A percentile compares a stretch with the other conserved stretches of the same genome.
These are phyloP conservation scores for Ploettnerulaceae sp. DNA, from an alignment of 2,329 filamentous ascomycete species.

Conservation along the genomic window DNA sequence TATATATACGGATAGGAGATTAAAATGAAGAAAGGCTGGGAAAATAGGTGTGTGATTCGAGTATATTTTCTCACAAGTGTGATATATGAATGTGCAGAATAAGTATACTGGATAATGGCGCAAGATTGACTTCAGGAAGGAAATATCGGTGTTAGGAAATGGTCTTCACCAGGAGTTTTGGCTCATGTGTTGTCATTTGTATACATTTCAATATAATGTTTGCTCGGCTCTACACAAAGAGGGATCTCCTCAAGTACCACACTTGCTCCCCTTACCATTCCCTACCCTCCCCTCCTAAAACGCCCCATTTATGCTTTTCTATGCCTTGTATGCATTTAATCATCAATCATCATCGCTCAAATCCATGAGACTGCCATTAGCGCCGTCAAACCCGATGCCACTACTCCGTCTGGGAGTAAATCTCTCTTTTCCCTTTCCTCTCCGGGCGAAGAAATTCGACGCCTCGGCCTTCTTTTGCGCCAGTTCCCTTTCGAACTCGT, in stretches of 20 bases:
- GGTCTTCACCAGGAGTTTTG: neutral
- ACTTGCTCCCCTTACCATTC: neutral
- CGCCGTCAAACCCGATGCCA: constrained; percentile 34
- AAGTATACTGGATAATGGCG: too few relatives aligned
- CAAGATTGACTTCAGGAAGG: too few relatives aligned
- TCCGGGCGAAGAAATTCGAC: constrained; percentile 30
- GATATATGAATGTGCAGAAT: too few relatives aligned
- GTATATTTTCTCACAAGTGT: too few relatives aligned
- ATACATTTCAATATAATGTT: constrained; percentile 1
- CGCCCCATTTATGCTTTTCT: neutral
- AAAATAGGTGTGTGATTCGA: too few relatives aligned
- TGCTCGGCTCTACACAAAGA: too few relatives aligned
- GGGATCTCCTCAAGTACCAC: too few relatives aligned
- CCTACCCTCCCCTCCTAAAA: neutral
- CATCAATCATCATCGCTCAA: constrained; percentile 49
- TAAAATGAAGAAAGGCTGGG: too few relatives aligned
- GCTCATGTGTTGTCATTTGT: constrained; percentile 5
- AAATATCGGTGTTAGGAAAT: too few relatives aligned
- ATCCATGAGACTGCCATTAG: constrained; percentile 48
- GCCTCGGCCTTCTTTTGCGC: constrained; percentile 44
- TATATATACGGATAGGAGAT: too few relatives aligned
- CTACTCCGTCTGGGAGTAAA: constrained; percentile 36
- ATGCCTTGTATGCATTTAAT: constrained; percentile 9
- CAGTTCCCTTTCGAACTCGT: constrained; percentile 52
- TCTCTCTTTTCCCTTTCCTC: constrained; percentile 41